These are phyloP conservation scores for Ceratocystis albifundus DNA, from an alignment of 2,329 filamentous ascomycete genomes.

Conservation along the genomic window DNA sequence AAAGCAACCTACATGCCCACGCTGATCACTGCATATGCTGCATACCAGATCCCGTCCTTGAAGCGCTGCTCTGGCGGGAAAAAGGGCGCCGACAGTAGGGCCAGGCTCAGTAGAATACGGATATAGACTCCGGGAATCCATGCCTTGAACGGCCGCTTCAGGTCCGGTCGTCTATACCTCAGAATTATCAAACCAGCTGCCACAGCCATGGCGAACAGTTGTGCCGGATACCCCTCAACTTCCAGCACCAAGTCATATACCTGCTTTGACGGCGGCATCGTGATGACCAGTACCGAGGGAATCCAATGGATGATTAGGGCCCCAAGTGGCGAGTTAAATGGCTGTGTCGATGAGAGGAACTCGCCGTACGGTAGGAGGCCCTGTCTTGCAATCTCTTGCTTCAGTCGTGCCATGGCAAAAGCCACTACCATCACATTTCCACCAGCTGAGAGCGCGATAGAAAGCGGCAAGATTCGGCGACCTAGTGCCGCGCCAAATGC, in stretches of 20 bases:
- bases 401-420: slow-evolving; percentile 56
- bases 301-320: slow-evolving; percentile 58
- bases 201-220: slow-evolving; percentile 48
- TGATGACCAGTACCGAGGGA: slow-evolving; percentile 55
- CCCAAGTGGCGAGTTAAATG: slow-evolving; percentile 55
- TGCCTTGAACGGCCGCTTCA: slow-evolving; percentile 53
- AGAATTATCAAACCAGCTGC: slow-evolving; percentile 50
- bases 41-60: slow-evolving; percentile 40
- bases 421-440: slow-evolving; percentile 65
- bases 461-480: slow-evolving; percentile 46
- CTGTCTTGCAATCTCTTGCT: slow-evolving; percentile 61
- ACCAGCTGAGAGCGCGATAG: slow-evolving; percentile 54
- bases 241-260: slow-evolving; percentile 65
- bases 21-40: slow-evolving; percentile 44
- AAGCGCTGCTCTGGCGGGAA: slow-evolving; percentile 44
- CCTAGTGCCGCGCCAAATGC: slow-evolving; percentile 51
- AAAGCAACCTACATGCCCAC: slow-evolving; percentile 38
- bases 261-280: slow-evolving; percentile 50
- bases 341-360: slow-evolving; percentile 50
- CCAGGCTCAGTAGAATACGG: slow-evolving; percentile 42
- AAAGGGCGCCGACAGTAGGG: slow-evolving; percentile 49
- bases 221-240: slow-evolving; percentile 56
- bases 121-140: slow-evolving; percentile 50
- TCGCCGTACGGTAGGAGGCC: slow-evolving; percentile 56
- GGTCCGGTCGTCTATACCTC: slow-evolving; percentile 46